These are phyloP conservation scores for Carex cristatella DNA, from an alignment of 176 grass and related monocot species.

Conservation along the genomic window DNA sequence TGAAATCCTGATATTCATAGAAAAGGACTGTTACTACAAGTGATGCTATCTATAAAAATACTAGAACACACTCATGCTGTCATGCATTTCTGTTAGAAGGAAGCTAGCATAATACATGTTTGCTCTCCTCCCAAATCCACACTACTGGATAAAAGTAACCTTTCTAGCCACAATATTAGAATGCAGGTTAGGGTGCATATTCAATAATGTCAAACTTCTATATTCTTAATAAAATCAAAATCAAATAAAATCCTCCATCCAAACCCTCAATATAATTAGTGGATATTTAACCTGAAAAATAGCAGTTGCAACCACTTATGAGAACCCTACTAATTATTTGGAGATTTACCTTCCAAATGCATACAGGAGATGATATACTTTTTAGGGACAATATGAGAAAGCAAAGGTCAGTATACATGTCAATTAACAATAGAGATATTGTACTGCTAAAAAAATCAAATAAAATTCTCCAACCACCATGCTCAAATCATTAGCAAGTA, in stretches of 20 bases:
- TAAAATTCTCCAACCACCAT: not conserved
- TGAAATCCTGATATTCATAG: conserved; percentile 73
- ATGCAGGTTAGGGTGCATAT: not conserved
- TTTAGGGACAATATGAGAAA: not conserved
- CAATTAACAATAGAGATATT: not conserved
- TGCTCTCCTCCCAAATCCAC: not conserved
- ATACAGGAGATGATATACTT: not conserved
- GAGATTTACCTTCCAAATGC: not conserved
- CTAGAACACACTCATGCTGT: not conserved
- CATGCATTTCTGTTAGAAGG: not conserved
- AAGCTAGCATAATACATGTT: not conserved
- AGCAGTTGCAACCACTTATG: not conserved
- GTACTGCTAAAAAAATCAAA: not conserved
- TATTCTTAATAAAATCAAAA: not conserved
- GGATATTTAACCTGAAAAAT: not conserved
- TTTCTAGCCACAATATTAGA: not conserved
- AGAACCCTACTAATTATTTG: not conserved
- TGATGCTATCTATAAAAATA: not conserved
- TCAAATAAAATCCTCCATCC: not conserved
- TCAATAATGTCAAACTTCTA: not conserved
- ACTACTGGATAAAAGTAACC: not conserved
- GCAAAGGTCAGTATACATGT: not conserved
- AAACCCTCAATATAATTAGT: not conserved
- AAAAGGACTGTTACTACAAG: not conserved
- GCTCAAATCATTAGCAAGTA: not conserved